phyloP scores from a whole-genome alignment of 2,329 filamentous ascomycete species.

The Nothophoma quercina region DNA sequence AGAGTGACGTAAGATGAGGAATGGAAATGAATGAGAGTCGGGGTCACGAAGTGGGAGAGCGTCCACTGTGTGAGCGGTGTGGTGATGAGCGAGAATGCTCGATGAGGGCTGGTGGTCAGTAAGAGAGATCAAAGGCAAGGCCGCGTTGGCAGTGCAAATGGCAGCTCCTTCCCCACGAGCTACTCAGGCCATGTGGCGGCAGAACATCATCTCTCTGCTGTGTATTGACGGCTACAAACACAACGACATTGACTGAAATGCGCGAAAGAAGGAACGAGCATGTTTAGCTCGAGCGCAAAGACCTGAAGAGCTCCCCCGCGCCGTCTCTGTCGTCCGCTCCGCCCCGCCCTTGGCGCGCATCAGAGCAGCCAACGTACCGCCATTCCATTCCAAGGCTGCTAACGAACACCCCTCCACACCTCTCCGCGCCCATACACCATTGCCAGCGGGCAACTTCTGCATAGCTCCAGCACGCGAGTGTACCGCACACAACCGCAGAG shows the following conservation, averaged over 20 bases:
- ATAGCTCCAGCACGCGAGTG: conserved; percentile 37
- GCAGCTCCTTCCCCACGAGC: conserved; percentile 35
- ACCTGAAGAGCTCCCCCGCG: conserved; percentile 20
- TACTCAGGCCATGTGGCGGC: conserved; percentile 17
- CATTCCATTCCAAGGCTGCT: conserved; percentile 45
- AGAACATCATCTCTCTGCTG: background rate
- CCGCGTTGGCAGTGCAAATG: conserved; percentile 25
- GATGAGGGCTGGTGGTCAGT: conserved; percentile 30
- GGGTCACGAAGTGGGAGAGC: conserved; percentile 13
- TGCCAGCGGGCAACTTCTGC: conserved; percentile 27
- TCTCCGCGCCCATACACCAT: conserved; percentile 30
- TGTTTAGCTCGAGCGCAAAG: background rate
- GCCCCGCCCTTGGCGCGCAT: conserved; percentile 19
- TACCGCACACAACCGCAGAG: conserved; percentile 45
- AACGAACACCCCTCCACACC: conserved; percentile 30
- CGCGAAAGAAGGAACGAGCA: conserved; percentile 19
- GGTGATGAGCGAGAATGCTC: conserved; percentile 19
- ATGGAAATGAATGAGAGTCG: conserved; percentile 36
- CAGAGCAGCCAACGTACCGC: conserved; percentile 33
- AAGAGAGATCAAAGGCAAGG: conserved; percentile 25
- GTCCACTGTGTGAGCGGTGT: conserved; percentile 22
- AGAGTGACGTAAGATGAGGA: conserved; percentile 12
- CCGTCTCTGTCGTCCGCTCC: conserved; percentile 31
- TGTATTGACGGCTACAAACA: background rate
- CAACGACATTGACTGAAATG: conserved; percentile 11